These are phyloP conservation scores for Heliosperma pusillum DNA, from an alignment of 148 eudicot species.

Conservation along the genomic window DNA sequence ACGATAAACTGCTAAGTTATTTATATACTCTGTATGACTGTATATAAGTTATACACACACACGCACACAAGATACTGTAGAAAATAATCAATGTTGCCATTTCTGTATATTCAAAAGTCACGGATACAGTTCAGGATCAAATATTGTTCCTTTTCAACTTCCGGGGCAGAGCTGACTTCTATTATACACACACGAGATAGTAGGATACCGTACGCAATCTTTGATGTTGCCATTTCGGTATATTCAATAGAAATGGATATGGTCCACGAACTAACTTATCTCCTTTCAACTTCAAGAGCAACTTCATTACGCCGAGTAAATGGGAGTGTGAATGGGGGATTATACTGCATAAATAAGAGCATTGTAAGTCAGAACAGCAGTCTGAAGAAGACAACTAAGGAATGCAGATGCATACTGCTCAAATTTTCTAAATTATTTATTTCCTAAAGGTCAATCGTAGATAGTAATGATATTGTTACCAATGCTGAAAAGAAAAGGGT, in stretches of 20 bases:
- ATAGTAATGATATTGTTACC: not conserved
- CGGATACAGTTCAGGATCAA: conserved; percentile 20
- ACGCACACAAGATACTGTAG: conserved; percentile 5
- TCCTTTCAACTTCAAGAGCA: conserved; percentile 82
- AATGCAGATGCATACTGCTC: not conserved
- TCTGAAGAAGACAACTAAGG: conserved; percentile 1
- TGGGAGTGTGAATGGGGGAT: conserved; percentile 92
- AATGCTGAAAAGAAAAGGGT: too few species aligned
- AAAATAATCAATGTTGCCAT: conserved; percentile 5
- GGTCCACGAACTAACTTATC: conserved; percentile 25
- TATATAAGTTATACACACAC: not conserved
- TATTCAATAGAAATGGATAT: not conserved
- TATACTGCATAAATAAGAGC: conserved; percentile 58
- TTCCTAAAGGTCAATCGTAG: not conserved
- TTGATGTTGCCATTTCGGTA: conserved; percentile 1
- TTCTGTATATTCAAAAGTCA: conserved; percentile 6
- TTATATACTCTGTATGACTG: not conserved
- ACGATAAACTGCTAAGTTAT: not conserved
- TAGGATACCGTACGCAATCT: not conserved
- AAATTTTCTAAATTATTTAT: not conserved
- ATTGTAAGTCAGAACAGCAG: not conserved
- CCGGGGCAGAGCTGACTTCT: conserved; percentile 32
- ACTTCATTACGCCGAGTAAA: conserved; percentile 93
- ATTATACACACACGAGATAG: not conserved
- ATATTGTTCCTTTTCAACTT: conserved; percentile 57